Conservation (phyloP, 139 green algal genomes). For the Closterium sp. region DNA sequence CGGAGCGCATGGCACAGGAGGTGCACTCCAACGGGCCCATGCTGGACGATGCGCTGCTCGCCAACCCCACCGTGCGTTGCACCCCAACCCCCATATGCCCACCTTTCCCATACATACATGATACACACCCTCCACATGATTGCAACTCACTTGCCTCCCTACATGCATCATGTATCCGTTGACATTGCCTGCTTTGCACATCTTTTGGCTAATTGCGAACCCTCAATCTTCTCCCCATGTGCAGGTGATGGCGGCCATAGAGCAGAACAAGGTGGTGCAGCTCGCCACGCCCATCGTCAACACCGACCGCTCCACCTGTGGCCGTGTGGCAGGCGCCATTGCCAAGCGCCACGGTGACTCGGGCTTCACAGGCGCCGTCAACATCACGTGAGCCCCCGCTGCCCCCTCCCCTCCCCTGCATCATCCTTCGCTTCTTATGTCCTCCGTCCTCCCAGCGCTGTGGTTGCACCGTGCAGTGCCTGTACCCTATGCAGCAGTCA, state of each 20-base stretch:
- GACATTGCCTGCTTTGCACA: too few species aligned
- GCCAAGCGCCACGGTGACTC: constrained; percentile 80
- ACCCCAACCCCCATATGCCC: neutral
- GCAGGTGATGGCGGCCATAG: constrained; percentile 63
- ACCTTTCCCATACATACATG: too few species aligned
- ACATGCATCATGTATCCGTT: too few species aligned
- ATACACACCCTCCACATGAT: too few species aligned
- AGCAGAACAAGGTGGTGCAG: constrained; percentile 53
- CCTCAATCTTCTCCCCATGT: neutral
- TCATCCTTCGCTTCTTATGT: neutral
- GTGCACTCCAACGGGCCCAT: constrained; percentile 59
- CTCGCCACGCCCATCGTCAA: constrained; percentile 81
- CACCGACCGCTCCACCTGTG: constrained; percentile 77
- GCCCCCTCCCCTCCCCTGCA: neutral
- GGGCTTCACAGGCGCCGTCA: constrained; percentile 74
- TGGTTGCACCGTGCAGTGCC: too few species aligned
- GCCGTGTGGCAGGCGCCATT: constrained; percentile 80
- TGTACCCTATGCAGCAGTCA: too few species aligned
- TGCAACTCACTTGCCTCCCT: too few species aligned
- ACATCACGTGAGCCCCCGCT: constrained; percentile 59
- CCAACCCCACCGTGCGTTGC: constrained; percentile 70
- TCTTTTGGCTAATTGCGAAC: neutral
- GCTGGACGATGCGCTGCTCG: constrained; percentile 92
- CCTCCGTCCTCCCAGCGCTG: too few species aligned
- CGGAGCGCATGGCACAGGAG: constrained; percentile 48